Base-by-base conservation (phyloP, 805 yeast genomes). In the Lachancea waltii region DNA sequence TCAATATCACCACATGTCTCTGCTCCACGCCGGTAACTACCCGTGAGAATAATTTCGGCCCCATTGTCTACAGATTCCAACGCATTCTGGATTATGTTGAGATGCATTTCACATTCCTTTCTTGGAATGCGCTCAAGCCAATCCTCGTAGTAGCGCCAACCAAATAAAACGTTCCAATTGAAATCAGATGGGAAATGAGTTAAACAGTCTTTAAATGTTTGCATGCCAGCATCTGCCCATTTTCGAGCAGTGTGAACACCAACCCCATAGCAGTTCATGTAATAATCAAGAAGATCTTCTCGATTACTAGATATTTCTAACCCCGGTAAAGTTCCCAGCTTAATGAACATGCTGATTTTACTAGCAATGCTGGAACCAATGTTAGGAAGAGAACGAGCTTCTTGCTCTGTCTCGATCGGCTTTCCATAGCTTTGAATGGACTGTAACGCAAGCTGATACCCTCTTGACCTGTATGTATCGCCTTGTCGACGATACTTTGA, bases 131-230 rank as follows among this genome's bases (percentile, higher is more conserved):
- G 36, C 22, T 31, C 41, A 15, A 40, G 33, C 64, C 64, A 59
- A 31, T 59, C 64, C 14, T 55, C 54, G 39, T 50, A 59, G 37
- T 49, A 59, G 2, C 52, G 44, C 60, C 60, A 58, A 9, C 64
- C 64, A 42, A 48, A 53, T 21, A 59, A 31, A 11, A 49, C 44
- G 9, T 49, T 43, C 64, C 64, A 59, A n/a, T 50, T 51, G 7
- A 41, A 40, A 15, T 43, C 51, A n/a, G 35, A 14, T 4, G 41
- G 41, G n/a, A 21, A 37, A 11, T n/a, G 21, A 15, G 19, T 20
- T 3, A 44, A 8, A 5, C 48, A 54, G 25, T 50, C 51, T 8
- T 41, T 16, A 23, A 58, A 56, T 10, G 50, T 41, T 3, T 40
- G 36, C 5, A 49, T 23, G 7, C 46, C 48, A 29, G 49, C 24